Base-by-base conservation (phyloP, 164 flowering plant genomes). In the Aristolochia californica region DNA sequence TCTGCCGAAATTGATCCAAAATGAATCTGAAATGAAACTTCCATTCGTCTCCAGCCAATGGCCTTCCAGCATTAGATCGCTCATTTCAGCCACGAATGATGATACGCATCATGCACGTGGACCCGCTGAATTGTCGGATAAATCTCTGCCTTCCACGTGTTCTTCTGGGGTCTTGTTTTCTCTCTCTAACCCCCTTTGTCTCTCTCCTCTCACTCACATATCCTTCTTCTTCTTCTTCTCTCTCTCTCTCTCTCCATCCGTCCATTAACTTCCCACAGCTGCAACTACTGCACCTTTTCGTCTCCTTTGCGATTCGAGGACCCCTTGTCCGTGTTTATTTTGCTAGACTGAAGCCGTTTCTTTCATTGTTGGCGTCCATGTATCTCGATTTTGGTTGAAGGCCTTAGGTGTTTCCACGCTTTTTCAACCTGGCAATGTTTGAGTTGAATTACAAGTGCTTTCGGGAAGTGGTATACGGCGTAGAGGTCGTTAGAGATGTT, bases 401-500 rank as follows among this genome's bases (percentile, higher is more conserved):
- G 18, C 40, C 10, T 2, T 9, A 23, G 62, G 13, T 27, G n/a
- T 20, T 20, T 25, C 21, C 15, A 24, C 43, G 43, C 48, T 49
- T 20, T 27, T 5, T n/a, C 48, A 17, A 48, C 45, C 60, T 44
- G 73, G 78, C 71, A 66, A 79, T 80, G 81, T 69, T 62, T 24
- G 58, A 51, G 34, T 24, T 55, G 51, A 53, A 40, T 22, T 55
- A 45, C 14, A 58, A 21, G 43, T 51, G 68, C 21, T 20, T 15
- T 30, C 65, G 26, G 57, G 67, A 48, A 18, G 45, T 55, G 49
- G 70, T 51, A 44, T 61, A 67, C 24, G 64, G 65, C 3, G 56
- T 45, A 34, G 64, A 5, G 63, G 66, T 57, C 59, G 59, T 53
- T 62, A 45, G 82, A 75, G 30, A 85, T 85, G 91, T 83, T 83